Evolutionary conservation across 1,139 yeast genomes (phyloP).

Genomic region (Sugiyamaella pinicola): DNA sequence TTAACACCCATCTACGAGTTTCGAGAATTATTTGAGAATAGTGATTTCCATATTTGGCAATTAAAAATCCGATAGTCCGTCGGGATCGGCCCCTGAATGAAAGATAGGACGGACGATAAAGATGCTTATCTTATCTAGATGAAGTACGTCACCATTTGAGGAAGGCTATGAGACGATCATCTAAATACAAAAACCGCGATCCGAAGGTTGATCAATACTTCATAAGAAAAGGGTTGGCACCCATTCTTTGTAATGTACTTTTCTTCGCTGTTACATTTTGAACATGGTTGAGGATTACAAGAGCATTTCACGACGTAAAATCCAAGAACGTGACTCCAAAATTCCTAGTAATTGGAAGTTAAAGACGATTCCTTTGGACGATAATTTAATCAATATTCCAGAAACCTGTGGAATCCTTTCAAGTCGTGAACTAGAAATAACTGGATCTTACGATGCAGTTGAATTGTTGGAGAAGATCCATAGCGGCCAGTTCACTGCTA

Average conservation of each 20-base stretch:
- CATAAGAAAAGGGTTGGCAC: background rate
- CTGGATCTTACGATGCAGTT: slow-evolving; percentile 30
- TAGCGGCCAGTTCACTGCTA: slow-evolving; percentile 48
- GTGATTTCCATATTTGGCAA: slow-evolving; percentile 3
- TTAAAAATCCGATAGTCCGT: slow-evolving; percentile 6
- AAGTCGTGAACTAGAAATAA: slow-evolving; percentile 33
- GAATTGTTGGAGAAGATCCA: slow-evolving; percentile 46
- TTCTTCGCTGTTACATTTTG: background rate
- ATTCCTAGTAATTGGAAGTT: slow-evolving; percentile 23
- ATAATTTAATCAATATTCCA: slow-evolving; percentile 20
- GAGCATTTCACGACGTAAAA: slow-evolving; percentile 30
- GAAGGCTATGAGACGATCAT: background rate
- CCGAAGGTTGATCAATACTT: background rate
- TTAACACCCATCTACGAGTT: background rate
- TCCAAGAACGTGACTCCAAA: slow-evolving; percentile 25
- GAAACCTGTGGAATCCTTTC: slow-evolving; percentile 23
- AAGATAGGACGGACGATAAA: no score
- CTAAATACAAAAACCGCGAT: background rate
- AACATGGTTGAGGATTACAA: slow-evolving; percentile 24
- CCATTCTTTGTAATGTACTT: background rate
- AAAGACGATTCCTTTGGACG: slow-evolving; percentile 15
- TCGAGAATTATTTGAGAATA: background rate
- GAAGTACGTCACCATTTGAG: background rate
- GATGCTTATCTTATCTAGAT: slow-evolving; percentile 1
- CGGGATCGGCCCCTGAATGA: background rate